Conservation (phyloP, 2,329 filamentous ascomycete genomes). For the Diatrype stigma region DNA sequence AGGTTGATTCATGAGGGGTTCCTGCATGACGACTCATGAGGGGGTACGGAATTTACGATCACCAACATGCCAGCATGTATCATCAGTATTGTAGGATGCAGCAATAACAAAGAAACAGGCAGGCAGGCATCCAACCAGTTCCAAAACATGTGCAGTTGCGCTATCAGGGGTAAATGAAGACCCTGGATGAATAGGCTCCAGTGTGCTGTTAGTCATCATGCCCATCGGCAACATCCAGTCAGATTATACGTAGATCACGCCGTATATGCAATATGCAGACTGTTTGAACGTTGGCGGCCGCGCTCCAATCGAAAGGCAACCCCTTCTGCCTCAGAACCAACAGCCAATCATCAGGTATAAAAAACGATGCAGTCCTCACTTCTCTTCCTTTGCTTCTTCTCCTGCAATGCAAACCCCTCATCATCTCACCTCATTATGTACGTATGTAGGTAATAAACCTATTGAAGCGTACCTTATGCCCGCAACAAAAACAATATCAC, state of each 20-base stretch:
- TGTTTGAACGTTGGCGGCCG: not conserved
- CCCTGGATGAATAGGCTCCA: not conserved
- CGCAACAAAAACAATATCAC: too few species aligned
- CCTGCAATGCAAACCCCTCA: not conserved
- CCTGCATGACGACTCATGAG: too few species aligned
- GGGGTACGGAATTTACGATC: not conserved
- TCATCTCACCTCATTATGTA: too few species aligned
- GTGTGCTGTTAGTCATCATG: not conserved
- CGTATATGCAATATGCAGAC: not conserved
- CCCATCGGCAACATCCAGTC: not conserved
- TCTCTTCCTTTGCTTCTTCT: too few species aligned
- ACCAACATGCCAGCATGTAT: not conserved
- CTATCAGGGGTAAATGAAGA: too few species aligned
- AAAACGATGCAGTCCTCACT: too few species aligned
- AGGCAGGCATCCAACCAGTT: not conserved
- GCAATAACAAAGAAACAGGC: not conserved
- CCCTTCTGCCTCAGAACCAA: not conserved
- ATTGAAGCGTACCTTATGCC: too few species aligned
- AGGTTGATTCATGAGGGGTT: slow-evolving; percentile 62
- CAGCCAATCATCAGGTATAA: not conserved
- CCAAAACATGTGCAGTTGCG: too few species aligned
- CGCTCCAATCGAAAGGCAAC: not conserved
- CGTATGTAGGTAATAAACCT: too few species aligned
- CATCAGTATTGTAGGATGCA: not conserved
- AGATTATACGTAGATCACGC: not conserved